phyloP scores from a whole-genome alignment of 495 filamentous ascomycete genomes.

The Hyaloscypha hepaticicola region DNA sequence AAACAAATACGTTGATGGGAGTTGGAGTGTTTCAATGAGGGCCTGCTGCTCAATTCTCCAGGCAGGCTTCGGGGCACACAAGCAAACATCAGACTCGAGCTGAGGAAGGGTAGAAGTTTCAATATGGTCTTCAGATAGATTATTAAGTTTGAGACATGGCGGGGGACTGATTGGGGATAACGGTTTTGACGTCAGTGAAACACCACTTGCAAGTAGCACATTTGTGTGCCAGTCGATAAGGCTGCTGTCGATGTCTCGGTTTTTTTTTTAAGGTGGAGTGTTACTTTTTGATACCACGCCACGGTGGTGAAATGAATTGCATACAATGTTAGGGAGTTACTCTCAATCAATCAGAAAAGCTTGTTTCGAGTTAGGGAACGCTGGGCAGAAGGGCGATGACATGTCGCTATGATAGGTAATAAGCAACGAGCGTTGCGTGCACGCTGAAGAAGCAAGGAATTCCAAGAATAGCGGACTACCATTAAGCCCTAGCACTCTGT shows the following conservation, averaged over 20 bases:
- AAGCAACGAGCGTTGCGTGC: not conserved
- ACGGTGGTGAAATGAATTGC: not conserved
- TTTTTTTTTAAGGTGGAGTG: not conserved
- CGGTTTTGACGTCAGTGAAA: not conserved
- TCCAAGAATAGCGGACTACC: too few relatives aligned
- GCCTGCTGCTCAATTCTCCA: slow-evolving; percentile 6
- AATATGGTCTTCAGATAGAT: not conserved
- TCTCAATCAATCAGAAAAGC: not conserved
- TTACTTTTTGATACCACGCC: not conserved
- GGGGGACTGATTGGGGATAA: not conserved
- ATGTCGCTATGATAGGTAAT: not conserved
- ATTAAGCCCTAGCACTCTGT: not conserved
- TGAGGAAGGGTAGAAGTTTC: not conserved
- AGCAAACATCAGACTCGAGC: not conserved
- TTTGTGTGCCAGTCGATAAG: not conserved
- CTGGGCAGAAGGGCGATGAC: not conserved
- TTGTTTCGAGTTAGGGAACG: not conserved
- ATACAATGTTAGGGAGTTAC: not conserved
- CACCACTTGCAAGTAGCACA: not conserved
- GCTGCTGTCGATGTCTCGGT: not conserved
- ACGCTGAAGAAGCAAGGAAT: not conserved
- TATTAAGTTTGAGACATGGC: not conserved
- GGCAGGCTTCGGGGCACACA: not conserved
- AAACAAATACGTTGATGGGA: not conserved
- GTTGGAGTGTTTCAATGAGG: not conserved